Evolutionary conservation across 1,139 yeast genomes (phyloP).

Genomic region (Hyphopichia wangnamkhiaoensis): DNA sequence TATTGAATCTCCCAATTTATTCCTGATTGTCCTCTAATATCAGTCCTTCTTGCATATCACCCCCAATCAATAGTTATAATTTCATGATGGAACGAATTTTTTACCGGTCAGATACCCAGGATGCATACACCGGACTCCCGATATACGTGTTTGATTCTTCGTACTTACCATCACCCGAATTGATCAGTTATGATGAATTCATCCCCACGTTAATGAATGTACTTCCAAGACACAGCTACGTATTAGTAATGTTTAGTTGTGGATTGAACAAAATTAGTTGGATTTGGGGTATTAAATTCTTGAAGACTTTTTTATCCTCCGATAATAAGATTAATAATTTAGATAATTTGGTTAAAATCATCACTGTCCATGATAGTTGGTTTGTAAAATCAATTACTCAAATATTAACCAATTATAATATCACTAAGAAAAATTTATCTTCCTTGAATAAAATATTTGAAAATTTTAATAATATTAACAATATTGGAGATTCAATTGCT

Average conservation of each 20-base stretch:
- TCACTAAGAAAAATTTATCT: slow-evolving; percentile 34
- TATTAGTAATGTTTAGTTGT: slow-evolving; percentile 72
- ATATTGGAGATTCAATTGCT: slow-evolving; percentile 1
- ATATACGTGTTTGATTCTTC: slow-evolving; percentile 75
- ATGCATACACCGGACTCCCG: slow-evolving; percentile 64
- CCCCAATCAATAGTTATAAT: too few relatives aligned
- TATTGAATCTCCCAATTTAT: too few relatives aligned
- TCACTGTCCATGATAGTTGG: slow-evolving; percentile 92
- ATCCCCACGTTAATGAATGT: slow-evolving; percentile 40
- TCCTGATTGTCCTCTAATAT: too few relatives aligned
- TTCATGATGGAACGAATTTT: slow-evolving; percentile 51
- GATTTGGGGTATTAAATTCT: slow-evolving; percentile 79
- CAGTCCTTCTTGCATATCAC: too few relatives aligned
- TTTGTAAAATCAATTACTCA: slow-evolving; percentile 80
- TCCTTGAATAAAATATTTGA: slow-evolving; percentile 32
- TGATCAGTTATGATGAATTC: slow-evolving; percentile 41
- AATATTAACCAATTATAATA: slow-evolving; percentile 55
- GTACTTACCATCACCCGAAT: slow-evolving; percentile 62
- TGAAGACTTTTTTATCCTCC: slow-evolving; percentile 64
- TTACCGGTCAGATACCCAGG: slow-evolving; percentile 57
- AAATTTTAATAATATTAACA: slow-evolving; percentile 20
- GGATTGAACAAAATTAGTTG: slow-evolving; percentile 70
- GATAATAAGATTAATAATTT: slow-evolving; percentile 42
- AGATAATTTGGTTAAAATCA: slow-evolving; percentile 55
- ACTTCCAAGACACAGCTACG: slow-evolving; percentile 60